Conservation (phyloP, 2,329 filamentous ascomycete genomes). For the Chrysosporium keratinophilum region DNA sequence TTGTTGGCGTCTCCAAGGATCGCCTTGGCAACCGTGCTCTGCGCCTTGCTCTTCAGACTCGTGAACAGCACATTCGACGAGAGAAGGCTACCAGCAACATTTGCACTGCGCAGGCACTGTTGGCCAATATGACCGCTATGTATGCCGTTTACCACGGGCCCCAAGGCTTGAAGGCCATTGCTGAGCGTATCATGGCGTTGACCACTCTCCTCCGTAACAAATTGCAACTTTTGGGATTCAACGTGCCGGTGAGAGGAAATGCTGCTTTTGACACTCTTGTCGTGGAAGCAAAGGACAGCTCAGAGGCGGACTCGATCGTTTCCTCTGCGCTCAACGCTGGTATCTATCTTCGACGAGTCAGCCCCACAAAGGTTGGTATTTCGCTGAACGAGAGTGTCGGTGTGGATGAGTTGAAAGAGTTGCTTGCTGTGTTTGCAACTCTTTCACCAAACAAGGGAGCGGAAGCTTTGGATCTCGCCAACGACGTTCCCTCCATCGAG, state of each 20-base stretch:
- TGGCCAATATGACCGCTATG: slow-evolving; percentile 93
- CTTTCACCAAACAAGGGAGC: slow-evolving; percentile 31
- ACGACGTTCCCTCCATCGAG: slow-evolving; percentile 32
- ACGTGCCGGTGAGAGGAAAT: slow-evolving; percentile 50
- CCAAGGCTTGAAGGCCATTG: slow-evolving; percentile 69
- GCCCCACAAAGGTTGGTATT: slow-evolving; percentile 54
- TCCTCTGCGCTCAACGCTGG: slow-evolving; percentile 42
- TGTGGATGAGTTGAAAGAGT: slow-evolving; percentile 45
- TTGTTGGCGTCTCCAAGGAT: slow-evolving; percentile 88
- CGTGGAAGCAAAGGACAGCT: slow-evolving; percentile 46
- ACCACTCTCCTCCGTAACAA: slow-evolving; percentile 59
- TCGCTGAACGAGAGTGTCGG: slow-evolving; percentile 68
- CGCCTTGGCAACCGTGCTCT: slow-evolving; percentile 71
- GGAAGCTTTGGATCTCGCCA: slow-evolving; percentile 22
- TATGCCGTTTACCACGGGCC: slow-evolving; percentile 93
- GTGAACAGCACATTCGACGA: slow-evolving; percentile 90
- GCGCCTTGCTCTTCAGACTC: slow-evolving; percentile 75
- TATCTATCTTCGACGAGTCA: slow-evolving; percentile 55
- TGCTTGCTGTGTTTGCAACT: slow-evolving; percentile 47
- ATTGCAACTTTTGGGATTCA: slow-evolving; percentile 53
- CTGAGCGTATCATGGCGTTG: slow-evolving; percentile 62
- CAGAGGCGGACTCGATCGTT: slow-evolving; percentile 44
- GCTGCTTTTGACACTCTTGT: slow-evolving; percentile 73
- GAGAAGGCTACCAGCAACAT: slow-evolving; percentile 98
- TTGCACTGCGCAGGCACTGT: slow-evolving; percentile 84